A percentile compares a stretch with the other conserved stretches of the same genome.
Evolutionary conservation across 1,284 basidiomycete genomes (phyloP).

Genomic region (Naganishia sp.): DNA sequence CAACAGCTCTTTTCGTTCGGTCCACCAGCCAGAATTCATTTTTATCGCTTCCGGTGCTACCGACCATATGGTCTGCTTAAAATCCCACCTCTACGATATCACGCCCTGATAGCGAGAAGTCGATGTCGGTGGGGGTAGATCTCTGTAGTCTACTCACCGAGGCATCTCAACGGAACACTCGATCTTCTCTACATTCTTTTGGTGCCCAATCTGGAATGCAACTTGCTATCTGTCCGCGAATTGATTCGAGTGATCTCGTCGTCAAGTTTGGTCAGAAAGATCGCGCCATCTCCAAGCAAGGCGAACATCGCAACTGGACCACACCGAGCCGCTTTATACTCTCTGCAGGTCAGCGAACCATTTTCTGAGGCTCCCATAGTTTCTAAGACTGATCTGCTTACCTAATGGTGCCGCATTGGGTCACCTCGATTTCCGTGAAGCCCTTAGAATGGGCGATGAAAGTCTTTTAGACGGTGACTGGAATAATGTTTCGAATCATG

Average conservation of each 20-base stretch:
- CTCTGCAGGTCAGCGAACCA: neutral
- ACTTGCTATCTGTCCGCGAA: neutral
- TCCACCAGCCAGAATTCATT: too few species aligned
- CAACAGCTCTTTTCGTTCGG: too few species aligned
- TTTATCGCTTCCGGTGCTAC: neutral
- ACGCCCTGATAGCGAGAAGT: neutral
- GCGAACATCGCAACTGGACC: neutral
- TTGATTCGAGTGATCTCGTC: neutral
- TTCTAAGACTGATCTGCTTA: too few species aligned
- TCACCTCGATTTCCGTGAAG: conserved; percentile 13
- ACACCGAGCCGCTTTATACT: conserved; percentile 6
- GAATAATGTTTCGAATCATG: too few species aligned
- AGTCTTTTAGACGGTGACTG: neutral
- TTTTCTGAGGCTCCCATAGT: neutral
- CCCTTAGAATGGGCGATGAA: conserved; percentile 3
- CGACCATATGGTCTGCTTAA: conserved; percentile 1
- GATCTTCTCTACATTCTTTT: conserved; percentile 8
- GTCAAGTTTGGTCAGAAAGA: too few species aligned
- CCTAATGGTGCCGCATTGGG: conserved; percentile 11
- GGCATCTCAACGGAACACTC: neutral
- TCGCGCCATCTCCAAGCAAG: neutral
- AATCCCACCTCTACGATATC: neutral
- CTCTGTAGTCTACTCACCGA: conserved; percentile 6
- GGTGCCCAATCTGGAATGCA: conserved; percentile 6
- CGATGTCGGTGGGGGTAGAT: neutral